Evolutionary conservation across 2,329 filamentous ascomycete species (phyloP).

Genomic region (Cadophora sp.): DNA sequence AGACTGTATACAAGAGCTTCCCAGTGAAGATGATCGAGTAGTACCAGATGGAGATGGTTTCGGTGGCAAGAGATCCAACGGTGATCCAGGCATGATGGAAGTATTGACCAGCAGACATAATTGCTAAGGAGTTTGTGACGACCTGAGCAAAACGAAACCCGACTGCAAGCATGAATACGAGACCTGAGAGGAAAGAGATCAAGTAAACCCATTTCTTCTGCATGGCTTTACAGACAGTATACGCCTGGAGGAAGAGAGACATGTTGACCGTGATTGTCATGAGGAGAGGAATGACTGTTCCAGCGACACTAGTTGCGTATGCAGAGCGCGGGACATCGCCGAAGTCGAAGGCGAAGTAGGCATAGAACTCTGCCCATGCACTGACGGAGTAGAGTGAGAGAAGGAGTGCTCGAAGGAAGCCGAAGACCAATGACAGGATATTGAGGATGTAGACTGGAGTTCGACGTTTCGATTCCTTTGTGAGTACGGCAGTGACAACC

Average conservation of each 20-base stretch:
- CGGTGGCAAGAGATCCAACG: constrained; percentile 54
- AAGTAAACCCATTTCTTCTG: constrained; percentile 50
- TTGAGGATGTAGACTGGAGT: constrained; percentile 68
- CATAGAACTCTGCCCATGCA: constrained; percentile 58
- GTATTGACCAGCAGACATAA: constrained; percentile 39
- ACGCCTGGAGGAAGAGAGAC: constrained; percentile 67
- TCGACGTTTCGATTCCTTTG: constrained; percentile 61
- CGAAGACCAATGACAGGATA: constrained; percentile 58
- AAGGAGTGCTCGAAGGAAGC: constrained; percentile 57
- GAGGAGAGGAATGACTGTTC: constrained; percentile 56
- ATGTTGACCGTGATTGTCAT: constrained; percentile 61
- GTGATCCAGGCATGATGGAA: constrained; percentile 48
- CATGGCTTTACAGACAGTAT: constrained; percentile 60
- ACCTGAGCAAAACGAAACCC: constrained; percentile 59
- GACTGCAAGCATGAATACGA: constrained; percentile 57
- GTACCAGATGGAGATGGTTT: constrained; percentile 63
- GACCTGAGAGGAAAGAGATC: constrained; percentile 54
- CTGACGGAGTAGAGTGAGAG: constrained; percentile 58
- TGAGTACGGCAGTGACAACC: constrained; percentile 63
- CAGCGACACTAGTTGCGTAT: constrained; percentile 54
- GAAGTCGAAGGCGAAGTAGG: constrained; percentile 54
- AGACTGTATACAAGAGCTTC: constrained; percentile 65
- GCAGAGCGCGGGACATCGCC: constrained; percentile 50
- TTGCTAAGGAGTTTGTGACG: constrained; percentile 50
- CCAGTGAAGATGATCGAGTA: constrained; percentile 67